Evolutionary conservation across 345 rosid species (phyloP).

Genomic region (Moricandia moricandioides): DNA sequence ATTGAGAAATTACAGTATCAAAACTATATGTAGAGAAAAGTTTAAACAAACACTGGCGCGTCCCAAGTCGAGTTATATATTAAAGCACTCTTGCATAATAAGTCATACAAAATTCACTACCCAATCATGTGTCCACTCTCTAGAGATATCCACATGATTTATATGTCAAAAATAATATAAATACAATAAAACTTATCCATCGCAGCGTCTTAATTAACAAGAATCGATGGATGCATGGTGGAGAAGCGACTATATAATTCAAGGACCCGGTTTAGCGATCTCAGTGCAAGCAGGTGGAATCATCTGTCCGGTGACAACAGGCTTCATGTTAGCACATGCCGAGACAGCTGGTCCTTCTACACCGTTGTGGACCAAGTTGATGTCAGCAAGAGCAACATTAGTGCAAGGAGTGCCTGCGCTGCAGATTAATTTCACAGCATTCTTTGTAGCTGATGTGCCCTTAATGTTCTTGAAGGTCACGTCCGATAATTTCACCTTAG

Average conservation of each 20-base stretch:
- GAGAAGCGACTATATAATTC: not conserved
- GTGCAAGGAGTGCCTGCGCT: slow-evolving; percentile 46
- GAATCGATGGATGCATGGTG: slow-evolving; percentile 5
- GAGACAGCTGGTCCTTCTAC: slow-evolving; percentile 35
- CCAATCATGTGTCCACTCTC: not conserved
- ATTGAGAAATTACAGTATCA: too few species aligned
- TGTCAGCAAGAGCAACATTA: slow-evolving; percentile 37
- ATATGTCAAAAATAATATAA: not conserved
- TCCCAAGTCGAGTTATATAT: not conserved
- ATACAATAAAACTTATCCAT: not conserved
- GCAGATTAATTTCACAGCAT: slow-evolving; percentile 45
- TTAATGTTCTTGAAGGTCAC: slow-evolving; percentile 47
- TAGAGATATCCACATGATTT: not conserved
- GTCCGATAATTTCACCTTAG: slow-evolving; percentile 41
- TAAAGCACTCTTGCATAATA: not conserved
- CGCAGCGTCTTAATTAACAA: not conserved
- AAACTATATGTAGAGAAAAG: too few species aligned
- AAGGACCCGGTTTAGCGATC: not conserved
- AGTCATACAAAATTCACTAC: not conserved
- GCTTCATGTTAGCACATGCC: slow-evolving; percentile 45
- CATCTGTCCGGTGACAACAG: slow-evolving; percentile 18
- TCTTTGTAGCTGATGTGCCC: slow-evolving; percentile 48
- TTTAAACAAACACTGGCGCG: too few species aligned
- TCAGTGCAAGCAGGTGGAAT: slow-evolving; percentile 28
- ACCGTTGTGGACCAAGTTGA: slow-evolving; percentile 39